A percentile compares a stretch with the other conserved stretches of the same genome.
phyloP scores from a whole-genome alignment of 139 green algal genomes.

The Volvox reticuliferus region DNA sequence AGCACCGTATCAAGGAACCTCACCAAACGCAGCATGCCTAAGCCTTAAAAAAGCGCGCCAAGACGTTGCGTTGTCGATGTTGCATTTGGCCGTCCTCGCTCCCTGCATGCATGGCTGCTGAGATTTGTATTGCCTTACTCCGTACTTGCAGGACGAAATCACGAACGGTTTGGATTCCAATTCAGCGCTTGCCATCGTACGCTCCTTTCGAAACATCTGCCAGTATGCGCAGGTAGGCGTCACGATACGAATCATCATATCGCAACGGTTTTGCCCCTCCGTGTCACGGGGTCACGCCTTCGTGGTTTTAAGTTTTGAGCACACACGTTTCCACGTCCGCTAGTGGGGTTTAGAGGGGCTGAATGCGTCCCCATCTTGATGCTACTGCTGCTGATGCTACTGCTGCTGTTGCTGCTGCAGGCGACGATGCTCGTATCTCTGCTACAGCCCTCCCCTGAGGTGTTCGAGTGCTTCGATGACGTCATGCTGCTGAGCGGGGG shows the following conservation, averaged over 20 bases:
- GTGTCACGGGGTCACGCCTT: no score
- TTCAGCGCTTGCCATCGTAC: constrained; percentile 77
- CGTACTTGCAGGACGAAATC: constrained; percentile 67
- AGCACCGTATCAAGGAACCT: no score
- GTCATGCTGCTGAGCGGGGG: constrained; percentile 71
- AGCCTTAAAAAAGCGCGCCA: no score
- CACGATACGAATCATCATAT: background rate
- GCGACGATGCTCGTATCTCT: constrained; percentile 76
- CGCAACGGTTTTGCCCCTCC: background rate
- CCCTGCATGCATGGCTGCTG: no score
- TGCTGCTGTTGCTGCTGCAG: background rate
- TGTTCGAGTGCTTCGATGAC: constrained; percentile 73
- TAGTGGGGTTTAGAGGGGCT: no score
- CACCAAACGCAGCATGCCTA: no score
- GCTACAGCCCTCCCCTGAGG: constrained; percentile 90
- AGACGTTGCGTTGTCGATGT: no score
- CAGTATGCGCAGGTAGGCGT: background rate
- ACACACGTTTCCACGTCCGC: no score
- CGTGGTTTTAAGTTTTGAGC: no score
- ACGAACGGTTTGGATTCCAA: constrained; percentile 70
- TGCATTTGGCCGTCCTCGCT: no score
- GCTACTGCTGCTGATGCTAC: background rate
- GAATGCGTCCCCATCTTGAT: no score
- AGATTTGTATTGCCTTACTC: background rate
- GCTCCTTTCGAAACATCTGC: constrained; percentile 58